Percentiles rank a stretch among this genome's conserved stretches.
Evolutionary conservation across 2,329 filamentous ascomycete genomes (phyloP).

Genomic region (Gaeumannomyces tritici): DNA sequence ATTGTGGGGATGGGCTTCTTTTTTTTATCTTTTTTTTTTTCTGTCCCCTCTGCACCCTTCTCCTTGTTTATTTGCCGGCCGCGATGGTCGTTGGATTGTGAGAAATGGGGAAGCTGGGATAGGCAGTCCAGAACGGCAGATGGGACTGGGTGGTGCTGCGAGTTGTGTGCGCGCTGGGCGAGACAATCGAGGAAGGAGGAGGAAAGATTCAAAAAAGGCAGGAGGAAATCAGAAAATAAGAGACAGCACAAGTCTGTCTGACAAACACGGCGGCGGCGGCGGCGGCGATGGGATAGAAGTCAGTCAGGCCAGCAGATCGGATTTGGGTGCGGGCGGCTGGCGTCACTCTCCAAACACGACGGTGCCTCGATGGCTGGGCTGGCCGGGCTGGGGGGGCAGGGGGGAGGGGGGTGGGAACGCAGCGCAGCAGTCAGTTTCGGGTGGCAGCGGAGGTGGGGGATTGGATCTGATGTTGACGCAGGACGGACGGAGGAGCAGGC

Average conservation of each 20-base stretch:
- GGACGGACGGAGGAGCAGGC: background rate
- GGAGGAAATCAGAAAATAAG: too few species aligned
- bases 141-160: background rate
- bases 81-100: background rate
- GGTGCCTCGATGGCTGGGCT: too few species aligned
- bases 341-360: too few species aligned
- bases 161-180: too few species aligned
- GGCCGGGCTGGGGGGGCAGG: too few species aligned
- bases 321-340: too few species aligned
- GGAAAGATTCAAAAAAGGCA: background rate
- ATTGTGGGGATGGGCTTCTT: too few species aligned
- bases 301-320: too few species aligned
- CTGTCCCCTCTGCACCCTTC: background rate
- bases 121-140: background rate
- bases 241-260: too few species aligned
- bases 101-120: background rate
- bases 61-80: background rate
- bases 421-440: background rate
- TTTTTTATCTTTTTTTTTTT: background rate
- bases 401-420: background rate
- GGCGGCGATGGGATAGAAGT: too few species aligned
- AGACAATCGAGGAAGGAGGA: too few species aligned
- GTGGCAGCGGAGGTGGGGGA: background rate
- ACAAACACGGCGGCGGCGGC: too few species aligned
- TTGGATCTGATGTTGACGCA: background rate